These are phyloP conservation scores for Dipsacomyces acuminosporus DNA, from an alignment of 371 early-diverging fungal species.

Conservation along the genomic window DNA sequence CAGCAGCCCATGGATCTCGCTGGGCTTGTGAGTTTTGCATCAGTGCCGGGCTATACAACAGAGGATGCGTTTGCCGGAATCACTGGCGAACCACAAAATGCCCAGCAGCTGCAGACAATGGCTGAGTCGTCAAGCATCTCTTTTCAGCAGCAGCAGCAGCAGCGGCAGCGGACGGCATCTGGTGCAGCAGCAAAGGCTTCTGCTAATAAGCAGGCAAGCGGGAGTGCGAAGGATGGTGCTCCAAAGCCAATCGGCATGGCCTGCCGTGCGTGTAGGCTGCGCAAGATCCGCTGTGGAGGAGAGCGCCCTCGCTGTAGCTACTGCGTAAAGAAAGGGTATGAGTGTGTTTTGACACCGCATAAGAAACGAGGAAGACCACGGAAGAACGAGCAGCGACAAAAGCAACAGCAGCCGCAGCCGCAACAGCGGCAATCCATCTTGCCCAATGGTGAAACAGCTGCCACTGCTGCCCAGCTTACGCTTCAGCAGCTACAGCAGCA, in stretches of 20 bases:
- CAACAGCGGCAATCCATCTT: background rate
- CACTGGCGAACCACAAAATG: too few species aligned
- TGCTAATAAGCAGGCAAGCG: background rate
- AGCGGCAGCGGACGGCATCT: background rate
- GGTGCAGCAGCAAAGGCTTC: background rate
- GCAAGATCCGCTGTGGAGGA: constrained; percentile 43
- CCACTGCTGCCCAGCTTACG: too few species aligned
- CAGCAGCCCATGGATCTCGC: background rate
- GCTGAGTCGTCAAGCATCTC: too few species aligned
- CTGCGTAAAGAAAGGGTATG: constrained; percentile 42
- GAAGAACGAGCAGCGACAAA: constrained; percentile 15
- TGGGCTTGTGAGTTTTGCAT: background rate
- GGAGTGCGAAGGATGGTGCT: background rate
- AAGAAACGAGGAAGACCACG: constrained; percentile 40
- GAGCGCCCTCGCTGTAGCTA: constrained; percentile 40
- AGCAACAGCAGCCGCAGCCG: background rate
- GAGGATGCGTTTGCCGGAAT: too few species aligned
- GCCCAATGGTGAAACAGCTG: background rate
- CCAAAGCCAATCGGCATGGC: constrained; percentile 39
- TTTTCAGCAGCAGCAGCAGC: background rate
- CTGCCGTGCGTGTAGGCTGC: constrained; percentile 34
- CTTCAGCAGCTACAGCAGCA: background rate
- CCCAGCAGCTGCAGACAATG: background rate
- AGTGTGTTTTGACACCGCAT: constrained; percentile 39
- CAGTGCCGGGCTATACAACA: too few species aligned